A percentile compares a stretch with the other conserved stretches of the same genome.
These are phyloP conservation scores for Papilionanthe hybrid DNA, from an alignment of 116 monocot genomes.

Conservation along the genomic window DNA sequence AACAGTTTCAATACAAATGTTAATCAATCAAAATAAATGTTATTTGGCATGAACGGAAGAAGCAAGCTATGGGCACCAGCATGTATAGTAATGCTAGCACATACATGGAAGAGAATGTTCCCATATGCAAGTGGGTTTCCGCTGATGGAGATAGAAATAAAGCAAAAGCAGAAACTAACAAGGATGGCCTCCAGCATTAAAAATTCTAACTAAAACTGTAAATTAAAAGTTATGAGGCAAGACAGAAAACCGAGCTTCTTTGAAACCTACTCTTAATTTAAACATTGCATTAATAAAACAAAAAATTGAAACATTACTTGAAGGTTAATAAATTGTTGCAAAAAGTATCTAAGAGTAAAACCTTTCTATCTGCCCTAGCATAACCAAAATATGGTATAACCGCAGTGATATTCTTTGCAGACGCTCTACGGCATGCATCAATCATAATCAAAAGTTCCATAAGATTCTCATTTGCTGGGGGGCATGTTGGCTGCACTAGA, in stretches of 20 bases:
- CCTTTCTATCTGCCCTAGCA: constrained; percentile 98
- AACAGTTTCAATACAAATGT: background rate
- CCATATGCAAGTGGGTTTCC: too few relatives aligned
- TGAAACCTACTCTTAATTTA: background rate
- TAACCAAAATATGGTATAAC: constrained; percentile 99
- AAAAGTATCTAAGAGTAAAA: constrained; percentile 10
- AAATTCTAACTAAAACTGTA: background rate
- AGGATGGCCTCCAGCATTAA: background rate
- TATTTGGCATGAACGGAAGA: background rate
- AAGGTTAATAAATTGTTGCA: background rate
- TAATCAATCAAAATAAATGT: background rate
- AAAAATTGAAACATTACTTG: background rate
- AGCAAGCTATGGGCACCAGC: background rate
- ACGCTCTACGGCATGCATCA: constrained; percentile 95
- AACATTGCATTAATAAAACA: background rate
- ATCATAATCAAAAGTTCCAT: constrained; percentile 98
- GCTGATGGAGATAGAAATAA: background rate
- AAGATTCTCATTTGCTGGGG: constrained; percentile 95
- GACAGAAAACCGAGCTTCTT: background rate
- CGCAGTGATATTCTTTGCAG: constrained; percentile 91
- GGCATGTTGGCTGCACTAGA: constrained; percentile 91
- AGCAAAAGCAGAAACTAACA: background rate
- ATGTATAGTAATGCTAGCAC: too few relatives aligned
- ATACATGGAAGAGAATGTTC: background rate
- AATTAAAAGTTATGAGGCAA: background rate